Conservation (phyloP, 23 red algal genomes). For the Gracilaria gracilis region DNA sequence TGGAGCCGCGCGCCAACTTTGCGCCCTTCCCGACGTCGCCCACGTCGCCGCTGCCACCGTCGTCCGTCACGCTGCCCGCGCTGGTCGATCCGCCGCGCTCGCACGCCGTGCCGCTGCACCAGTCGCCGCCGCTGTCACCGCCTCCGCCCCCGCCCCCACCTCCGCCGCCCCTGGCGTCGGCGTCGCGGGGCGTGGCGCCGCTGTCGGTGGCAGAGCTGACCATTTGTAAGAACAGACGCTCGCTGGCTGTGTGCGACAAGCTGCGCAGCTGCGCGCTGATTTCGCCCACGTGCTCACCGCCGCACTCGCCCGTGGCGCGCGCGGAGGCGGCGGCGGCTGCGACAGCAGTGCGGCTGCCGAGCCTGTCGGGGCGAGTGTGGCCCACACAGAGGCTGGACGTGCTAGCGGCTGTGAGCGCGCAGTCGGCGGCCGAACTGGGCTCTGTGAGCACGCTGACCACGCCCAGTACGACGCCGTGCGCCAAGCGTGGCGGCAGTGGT, state of each 20-base stretch:
- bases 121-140: not conserved
- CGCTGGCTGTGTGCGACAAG: not conserved
- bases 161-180: not conserved
- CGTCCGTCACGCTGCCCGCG: not conserved
- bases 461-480: not conserved
- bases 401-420: slow-evolving; percentile 45
- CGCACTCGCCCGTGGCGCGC: not conserved
- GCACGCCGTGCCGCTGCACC: not conserved
- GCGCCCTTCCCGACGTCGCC: slow-evolving; percentile 58
- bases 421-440: not conserved
- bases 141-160: not conserved
- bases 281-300: slow-evolving; percentile 21
- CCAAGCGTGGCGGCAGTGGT: too few relatives aligned
- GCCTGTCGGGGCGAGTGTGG: not conserved
- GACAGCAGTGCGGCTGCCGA: too few relatives aligned
- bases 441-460: not conserved
- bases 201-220: not conserved
- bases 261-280: not conserved
- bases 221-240: not conserved
- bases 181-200: not conserved
- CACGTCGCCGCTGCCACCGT: slow-evolving; percentile 50
- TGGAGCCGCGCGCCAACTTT: slow-evolving; percentile 49
- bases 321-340: not conserved
- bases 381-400: slow-evolving; percentile 37
- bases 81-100: not conserved